Evolutionary conservation across 441 rosid genomes (phyloP), one percentile per base, ranked within the genome.

Genomic region (Cnidoscolus chayamansa): DNA sequence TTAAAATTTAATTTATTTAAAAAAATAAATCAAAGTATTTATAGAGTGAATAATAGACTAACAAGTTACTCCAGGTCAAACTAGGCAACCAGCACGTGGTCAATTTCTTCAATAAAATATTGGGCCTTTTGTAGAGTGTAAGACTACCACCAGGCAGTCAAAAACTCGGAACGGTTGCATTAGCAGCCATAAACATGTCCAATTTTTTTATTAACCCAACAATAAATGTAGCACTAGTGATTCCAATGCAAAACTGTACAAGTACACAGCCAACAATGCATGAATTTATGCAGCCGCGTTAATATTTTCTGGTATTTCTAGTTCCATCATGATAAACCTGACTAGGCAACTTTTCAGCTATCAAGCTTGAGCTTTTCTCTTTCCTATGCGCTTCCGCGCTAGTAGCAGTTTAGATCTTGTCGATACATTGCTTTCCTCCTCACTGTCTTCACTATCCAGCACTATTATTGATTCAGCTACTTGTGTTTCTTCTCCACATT

Each of bases 401-500:
- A 84, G 25, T 54, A 81, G 73, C 74, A 80, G 74, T 71, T 78
- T 80, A 30, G 68, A 72, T 82, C 82, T 81, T 25, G 9, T 25
- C 37, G 75, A 63, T 58, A 70, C 78, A 49, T 35, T 76, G 32
- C 10, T 78, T 71, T 87, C 91, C 20, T 87, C 87, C 70, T 87
- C 95, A 37, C 90, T 88, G 7, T 89, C 95, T 77, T 92, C 96
- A 45, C 92, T 88, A 74, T 92, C 93, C 62, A 79, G 70, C 72
- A 90, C 89, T 12, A 89, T 82, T 61, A 83, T 70, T 11, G 79
- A 57, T 58, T 85, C 93, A 63, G 80, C 32, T 64, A 77, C 17
- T 43, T 77, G 73, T 70, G 79, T 61, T 76, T 80, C 85, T 69
- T 77, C 88, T 25, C 50, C 81, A 25, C 65, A 54, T 56, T 68